Evolutionary conservation across 164 flowering plant species (phyloP).

Genomic region (Piper longum): DNA sequence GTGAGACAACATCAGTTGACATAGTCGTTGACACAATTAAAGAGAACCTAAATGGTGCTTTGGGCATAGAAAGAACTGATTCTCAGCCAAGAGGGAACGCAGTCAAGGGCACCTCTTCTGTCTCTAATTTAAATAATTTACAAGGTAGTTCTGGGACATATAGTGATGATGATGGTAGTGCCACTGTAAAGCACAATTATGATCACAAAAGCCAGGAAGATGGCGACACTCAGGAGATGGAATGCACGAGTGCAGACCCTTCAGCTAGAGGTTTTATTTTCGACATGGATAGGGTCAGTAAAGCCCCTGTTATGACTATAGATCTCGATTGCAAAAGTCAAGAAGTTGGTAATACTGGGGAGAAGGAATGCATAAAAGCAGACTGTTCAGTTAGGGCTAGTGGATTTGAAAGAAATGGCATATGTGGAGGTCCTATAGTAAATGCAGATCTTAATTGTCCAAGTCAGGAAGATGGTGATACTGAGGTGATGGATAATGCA

Average conservation of each 20-base stretch:
- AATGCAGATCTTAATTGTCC: no score
- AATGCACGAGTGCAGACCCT: conserved; percentile 42
- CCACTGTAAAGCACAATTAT: conserved; percentile 80
- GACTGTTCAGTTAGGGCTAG: no score
- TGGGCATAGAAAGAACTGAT: conserved; percentile 12
- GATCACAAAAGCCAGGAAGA: conserved; percentile 41
- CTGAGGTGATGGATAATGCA: conserved; percentile 65
- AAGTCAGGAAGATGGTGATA: conserved; percentile 42
- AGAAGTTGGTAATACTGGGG: conserved; percentile 2
- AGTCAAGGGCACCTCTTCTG: conserved; percentile 32
- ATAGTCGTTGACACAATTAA: conserved; percentile 27
- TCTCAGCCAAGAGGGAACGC: conserved; percentile 11
- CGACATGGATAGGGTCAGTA: conserved; percentile 54
- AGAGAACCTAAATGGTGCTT: conserved; percentile 11
- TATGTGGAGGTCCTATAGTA: no score
- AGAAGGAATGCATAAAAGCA: no score
- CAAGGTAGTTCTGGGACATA: conserved; percentile 15
- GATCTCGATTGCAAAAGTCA: conserved; percentile 47
- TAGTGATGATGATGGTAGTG: conserved; percentile 53
- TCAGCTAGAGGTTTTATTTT: conserved; percentile 62
- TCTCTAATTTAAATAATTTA: conserved; percentile 36
- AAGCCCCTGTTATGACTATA: conserved; percentile 35
- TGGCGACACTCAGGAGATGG: conserved; percentile 66
- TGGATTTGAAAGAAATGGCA: no score
- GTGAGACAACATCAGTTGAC: conserved; percentile 51